Conservation (phyloP, 306 rosid genomes). For the Medicago ruthenica region DNA sequence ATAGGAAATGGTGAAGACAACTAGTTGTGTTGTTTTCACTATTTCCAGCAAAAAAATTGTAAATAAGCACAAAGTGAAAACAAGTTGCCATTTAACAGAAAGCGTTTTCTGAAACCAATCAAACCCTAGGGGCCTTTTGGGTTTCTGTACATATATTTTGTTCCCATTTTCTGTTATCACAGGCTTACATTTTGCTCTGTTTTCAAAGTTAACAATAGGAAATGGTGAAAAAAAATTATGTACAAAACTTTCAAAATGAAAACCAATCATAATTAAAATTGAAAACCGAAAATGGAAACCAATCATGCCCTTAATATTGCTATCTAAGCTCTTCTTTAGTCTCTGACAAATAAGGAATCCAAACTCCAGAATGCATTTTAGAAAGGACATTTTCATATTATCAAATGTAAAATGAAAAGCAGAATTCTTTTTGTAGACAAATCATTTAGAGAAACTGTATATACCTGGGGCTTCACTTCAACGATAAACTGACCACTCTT, state of each 20-base stretch:
- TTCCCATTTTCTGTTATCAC: not conserved
- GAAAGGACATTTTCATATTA: constrained; percentile 18
- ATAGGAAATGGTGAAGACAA: not conserved
- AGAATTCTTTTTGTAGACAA: constrained; percentile 22
- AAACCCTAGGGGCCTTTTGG: not conserved
- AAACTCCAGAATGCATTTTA: not conserved
- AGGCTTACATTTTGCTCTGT: not conserved
- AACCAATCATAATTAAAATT: not conserved
- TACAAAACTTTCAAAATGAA: not conserved
- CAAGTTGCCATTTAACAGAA: not conserved
- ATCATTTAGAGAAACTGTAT: constrained; percentile 32
- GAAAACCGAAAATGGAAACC: constrained; percentile 9
- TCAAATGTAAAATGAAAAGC: constrained; percentile 26
- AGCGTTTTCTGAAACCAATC: not conserved
- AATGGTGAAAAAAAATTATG: not conserved
- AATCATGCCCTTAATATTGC: not conserved
- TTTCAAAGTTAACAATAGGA: not conserved
- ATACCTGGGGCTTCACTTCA: constrained; percentile 87
- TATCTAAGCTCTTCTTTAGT: constrained; percentile 15
- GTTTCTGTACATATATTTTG: not conserved
- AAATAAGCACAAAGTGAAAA: not conserved
- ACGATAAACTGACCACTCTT: constrained; percentile 81
- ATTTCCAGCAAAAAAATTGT: not conserved
- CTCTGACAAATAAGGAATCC: constrained; percentile 5
- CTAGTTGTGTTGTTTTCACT: not conserved